Evolutionary conservation across 2,329 filamentous ascomycete genomes (phyloP).

Genomic region (Dothidotthia symphoricarpi): DNA sequence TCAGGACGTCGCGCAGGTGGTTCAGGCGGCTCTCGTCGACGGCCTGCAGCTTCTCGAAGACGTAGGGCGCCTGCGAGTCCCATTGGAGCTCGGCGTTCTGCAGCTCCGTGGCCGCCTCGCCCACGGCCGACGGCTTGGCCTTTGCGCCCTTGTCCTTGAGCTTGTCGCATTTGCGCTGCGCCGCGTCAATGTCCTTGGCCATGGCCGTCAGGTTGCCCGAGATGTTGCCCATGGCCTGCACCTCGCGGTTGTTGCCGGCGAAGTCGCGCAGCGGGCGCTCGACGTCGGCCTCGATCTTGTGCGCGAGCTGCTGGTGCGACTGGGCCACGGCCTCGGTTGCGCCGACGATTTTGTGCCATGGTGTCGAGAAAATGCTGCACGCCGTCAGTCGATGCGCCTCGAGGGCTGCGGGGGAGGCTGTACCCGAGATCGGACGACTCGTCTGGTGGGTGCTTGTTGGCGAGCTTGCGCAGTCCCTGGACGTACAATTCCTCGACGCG

Average conservation of each 20-base stretch:
- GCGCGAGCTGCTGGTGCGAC: constrained; percentile 77
- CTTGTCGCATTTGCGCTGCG: constrained; percentile 83
- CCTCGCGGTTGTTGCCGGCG: constrained; percentile 66
- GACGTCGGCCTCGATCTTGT: constrained; percentile 83
- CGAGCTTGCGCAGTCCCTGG: constrained; percentile 74
- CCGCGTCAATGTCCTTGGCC: constrained; percentile 80
- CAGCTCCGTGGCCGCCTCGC: constrained; percentile 68
- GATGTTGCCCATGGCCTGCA: constrained; percentile 76
- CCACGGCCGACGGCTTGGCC: constrained; percentile 73
- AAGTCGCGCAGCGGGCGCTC: constrained; percentile 81
- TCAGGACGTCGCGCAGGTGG: constrained; percentile 84
- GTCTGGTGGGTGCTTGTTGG: constrained; percentile 71
- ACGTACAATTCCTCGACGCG: constrained; percentile 90
- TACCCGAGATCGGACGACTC: constrained; percentile 83
- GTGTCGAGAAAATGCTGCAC: constrained; percentile 77
- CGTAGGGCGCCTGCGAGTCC: constrained; percentile 91
- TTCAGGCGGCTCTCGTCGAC: constrained; percentile 87
- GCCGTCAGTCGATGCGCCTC: constrained; percentile 23
- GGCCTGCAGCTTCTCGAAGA: constrained; percentile 89
- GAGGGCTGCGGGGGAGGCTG: constrained; percentile 24
- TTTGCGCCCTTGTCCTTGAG: constrained; percentile 74
- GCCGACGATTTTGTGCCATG: constrained; percentile 84
- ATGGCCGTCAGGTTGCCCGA: constrained; percentile 76
- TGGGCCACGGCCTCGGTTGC: constrained; percentile 78
- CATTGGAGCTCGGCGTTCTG: constrained; percentile 81